Percentiles rank a stretch among this genome's conserved stretches.
Evolutionary conservation across 495 filamentous ascomycete genomes (phyloP).

Genomic region (Aspergillus coremiiformis): DNA sequence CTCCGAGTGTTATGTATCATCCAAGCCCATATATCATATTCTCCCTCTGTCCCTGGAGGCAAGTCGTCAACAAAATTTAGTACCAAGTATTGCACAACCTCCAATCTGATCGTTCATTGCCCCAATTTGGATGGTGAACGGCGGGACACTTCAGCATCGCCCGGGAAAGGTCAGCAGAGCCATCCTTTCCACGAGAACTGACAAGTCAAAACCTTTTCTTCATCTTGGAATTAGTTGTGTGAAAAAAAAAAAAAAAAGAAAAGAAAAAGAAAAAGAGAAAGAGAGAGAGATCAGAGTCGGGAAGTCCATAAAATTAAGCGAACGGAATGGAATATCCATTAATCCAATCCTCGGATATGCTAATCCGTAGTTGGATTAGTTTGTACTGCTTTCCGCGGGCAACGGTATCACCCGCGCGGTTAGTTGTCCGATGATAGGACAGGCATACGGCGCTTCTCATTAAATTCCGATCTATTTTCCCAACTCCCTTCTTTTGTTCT

Average conservation of each 20-base stretch:
- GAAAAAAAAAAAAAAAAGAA: conserved; percentile 31
- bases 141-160: conserved; percentile 47
- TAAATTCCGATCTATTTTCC: conserved; percentile 2
- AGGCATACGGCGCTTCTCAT: conserved; percentile 15
- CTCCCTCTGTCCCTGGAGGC: no score
- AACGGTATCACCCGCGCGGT: conserved; percentile 21
- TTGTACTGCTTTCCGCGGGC: conserved; percentile 40
- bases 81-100: conserved; percentile 25
- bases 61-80: no score
- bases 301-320: conserved; percentile 10
- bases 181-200: conserved; percentile 38
- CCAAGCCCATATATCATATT: no score
- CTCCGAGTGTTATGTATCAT: no score
- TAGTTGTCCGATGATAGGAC: conserved; percentile 19
- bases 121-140: conserved; percentile 42
- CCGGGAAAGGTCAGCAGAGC: conserved; percentile 32
- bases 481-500: background rate
- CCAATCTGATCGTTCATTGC: conserved; percentile 44
- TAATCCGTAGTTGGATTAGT: conserved; percentile 22
- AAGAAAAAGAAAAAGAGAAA: conserved; percentile 24
- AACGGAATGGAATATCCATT: conserved; percentile 15
- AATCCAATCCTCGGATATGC: conserved; percentile 21
- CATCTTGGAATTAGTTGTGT: conserved; percentile 53
- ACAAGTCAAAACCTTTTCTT: conserved; percentile 41
- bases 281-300: conserved; percentile 1